Evolutionary conservation across 1,284 basidiomycete genomes (phyloP).

Genomic region (Melanopsichium pennsylvanicum): DNA sequence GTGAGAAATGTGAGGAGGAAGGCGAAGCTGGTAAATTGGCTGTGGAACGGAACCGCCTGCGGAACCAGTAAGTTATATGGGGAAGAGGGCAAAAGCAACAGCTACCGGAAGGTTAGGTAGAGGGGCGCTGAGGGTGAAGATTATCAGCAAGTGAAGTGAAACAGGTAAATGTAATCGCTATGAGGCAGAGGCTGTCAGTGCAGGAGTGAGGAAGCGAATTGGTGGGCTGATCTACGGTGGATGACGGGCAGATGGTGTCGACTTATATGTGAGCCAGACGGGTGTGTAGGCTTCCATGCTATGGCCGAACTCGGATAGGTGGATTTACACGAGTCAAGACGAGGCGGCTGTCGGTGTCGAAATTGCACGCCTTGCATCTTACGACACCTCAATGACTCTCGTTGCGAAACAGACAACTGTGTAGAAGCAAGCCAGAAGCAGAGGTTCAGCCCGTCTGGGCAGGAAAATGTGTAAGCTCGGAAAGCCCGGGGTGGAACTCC

Average conservation of each 20-base stretch:
- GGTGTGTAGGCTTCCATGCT: slow-evolving; percentile 15
- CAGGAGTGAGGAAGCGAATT: not conserved
- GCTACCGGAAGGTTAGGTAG: not conserved
- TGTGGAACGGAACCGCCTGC: slow-evolving; percentile 16
- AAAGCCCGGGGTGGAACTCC: not conserved
- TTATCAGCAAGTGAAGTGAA: not conserved
- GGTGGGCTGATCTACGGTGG: not conserved
- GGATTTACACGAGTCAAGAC: not conserved
- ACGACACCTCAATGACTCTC: not conserved
- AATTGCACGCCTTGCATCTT: not conserved
- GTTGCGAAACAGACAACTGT: too few relatives aligned
- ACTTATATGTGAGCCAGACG: slow-evolving; percentile 23
- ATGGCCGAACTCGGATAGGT: slow-evolving; percentile 5
- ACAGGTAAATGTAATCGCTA: not conserved
- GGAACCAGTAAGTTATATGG: slow-evolving; percentile 10
- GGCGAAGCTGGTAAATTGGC: not conserved
- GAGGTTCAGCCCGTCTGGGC: too few relatives aligned
- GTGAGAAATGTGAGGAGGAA: not conserved
- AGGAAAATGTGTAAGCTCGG: not conserved
- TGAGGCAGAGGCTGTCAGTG: not conserved
- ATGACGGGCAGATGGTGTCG: not conserved
- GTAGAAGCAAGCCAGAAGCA: too few relatives aligned
- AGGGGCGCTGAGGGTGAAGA: not conserved
- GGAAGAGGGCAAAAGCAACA: not conserved
- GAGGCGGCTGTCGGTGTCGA: slow-evolving; percentile 12